Conservation (phyloP, 2,329 filamentous ascomycete species). For the Didymella segeticola region DNA sequence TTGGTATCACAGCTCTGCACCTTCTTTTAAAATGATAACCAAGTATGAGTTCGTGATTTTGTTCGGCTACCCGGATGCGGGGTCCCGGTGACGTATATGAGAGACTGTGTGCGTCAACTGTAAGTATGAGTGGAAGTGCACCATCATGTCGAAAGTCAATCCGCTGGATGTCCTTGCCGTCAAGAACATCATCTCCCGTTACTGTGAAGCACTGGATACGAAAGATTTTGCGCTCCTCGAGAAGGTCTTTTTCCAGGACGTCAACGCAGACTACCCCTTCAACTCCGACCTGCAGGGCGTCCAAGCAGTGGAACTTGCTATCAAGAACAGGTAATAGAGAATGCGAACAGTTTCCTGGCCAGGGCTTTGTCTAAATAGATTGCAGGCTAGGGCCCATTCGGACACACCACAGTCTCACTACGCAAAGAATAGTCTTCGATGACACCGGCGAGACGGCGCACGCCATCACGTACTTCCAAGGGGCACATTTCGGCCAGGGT, state of each 20-base stretch:
- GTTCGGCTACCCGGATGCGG: constrained; percentile 1
- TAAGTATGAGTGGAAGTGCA: background rate
- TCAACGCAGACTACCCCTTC: constrained; percentile 51
- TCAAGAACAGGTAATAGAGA: constrained; percentile 39
- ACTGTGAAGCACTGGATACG: constrained; percentile 54
- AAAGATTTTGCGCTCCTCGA: constrained; percentile 49
- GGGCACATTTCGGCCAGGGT: constrained; percentile 52
- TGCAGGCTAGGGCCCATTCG: constrained; percentile 49
- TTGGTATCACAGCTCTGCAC: no score
- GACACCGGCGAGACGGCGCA: constrained; percentile 40
- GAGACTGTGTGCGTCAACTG: background rate
- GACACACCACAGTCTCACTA: constrained; percentile 54
- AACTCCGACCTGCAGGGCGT: constrained; percentile 44
- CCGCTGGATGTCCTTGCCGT: constrained; percentile 47
- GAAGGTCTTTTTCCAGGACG: constrained; percentile 51
- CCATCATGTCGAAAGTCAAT: constrained; percentile 27
- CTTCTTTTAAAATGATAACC: no score
- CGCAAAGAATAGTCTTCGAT: constrained; percentile 48
- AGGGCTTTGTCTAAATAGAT: background rate
- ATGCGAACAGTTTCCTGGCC: no score
- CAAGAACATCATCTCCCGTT: constrained; percentile 51
- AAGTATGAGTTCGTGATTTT: background rate
- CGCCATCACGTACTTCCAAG: constrained; percentile 52
- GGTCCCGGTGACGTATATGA: constrained; percentile 7
- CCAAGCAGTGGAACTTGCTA: constrained; percentile 41